Percentiles rank a stretch among this genome's conserved stretches.
Conservation (phyloP, 768 basidiomycete species). For the Rubroboletus satanas region DNA sequence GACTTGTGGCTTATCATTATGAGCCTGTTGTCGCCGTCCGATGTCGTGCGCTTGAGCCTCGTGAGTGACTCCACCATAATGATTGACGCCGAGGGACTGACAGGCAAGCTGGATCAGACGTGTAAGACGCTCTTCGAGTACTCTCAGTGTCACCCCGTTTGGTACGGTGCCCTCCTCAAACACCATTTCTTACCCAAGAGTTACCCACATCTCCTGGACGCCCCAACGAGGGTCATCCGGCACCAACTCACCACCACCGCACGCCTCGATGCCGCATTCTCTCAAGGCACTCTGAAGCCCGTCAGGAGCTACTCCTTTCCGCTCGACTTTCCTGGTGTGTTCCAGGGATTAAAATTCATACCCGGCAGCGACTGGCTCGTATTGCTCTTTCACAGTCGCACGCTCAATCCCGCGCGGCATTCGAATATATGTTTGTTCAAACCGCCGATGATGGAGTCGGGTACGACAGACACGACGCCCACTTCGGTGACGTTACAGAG, state of each 20-base stretch:
- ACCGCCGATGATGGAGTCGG: slow-evolving; percentile 10
- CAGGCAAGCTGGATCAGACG: slow-evolving; percentile 12
- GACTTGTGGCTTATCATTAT: slow-evolving; percentile 31
- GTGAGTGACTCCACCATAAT: slow-evolving; percentile 14
- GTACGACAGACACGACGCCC: neutral
- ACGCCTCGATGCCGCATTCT: slow-evolving; percentile 22
- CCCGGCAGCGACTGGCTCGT: slow-evolving; percentile 30
- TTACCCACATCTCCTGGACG: slow-evolving; percentile 25
- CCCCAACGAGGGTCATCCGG: slow-evolving; percentile 20
- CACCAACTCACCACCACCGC: slow-evolving; percentile 23
- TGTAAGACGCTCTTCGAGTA: slow-evolving; percentile 25
- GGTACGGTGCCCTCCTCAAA: slow-evolving; percentile 20
- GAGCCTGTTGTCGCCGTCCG: slow-evolving; percentile 24
- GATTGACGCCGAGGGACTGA: neutral
- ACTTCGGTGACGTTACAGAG: slow-evolving; percentile 28
- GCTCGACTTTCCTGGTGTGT: slow-evolving; percentile 28
- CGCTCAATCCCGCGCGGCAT: slow-evolving; percentile 27
- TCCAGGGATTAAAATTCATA: slow-evolving; percentile 30
- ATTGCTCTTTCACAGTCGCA: slow-evolving; percentile 30
- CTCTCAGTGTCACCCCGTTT: slow-evolving; percentile 25
- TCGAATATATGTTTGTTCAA: slow-evolving; percentile 29
- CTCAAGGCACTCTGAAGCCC: slow-evolving; percentile 10
- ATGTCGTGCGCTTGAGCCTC: slow-evolving; percentile 22
- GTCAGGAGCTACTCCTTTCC: slow-evolving; percentile 26
- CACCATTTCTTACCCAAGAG: slow-evolving; percentile 24